Base-by-base conservation (phyloP, 495 filamentous ascomycete genomes). In the Neurospora hispaniola region DNA sequence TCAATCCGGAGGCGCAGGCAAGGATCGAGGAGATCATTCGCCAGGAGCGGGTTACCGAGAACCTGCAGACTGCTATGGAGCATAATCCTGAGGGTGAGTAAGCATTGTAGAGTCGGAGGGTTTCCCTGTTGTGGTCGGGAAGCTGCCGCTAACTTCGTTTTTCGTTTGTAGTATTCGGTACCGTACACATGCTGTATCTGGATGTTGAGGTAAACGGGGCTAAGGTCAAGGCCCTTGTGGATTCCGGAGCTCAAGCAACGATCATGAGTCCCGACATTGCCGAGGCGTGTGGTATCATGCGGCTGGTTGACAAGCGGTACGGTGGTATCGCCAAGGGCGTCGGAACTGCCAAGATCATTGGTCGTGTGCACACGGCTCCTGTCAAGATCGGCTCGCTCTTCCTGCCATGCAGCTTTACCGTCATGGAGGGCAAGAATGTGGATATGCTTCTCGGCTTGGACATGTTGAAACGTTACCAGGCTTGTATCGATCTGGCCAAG, bases 381-480 rank as follows among this genome's bases (percentile, higher is more conserved):
- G 95, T 98, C 79, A 93, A 92, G 82, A 97, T 99, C 75, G 96
- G 96, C 20, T 88, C 87, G 43, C 88, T 94, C 77, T 94, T 93
- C 78, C 87, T 99, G 70, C 89, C 94, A 1, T 98, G 94, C 84
- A 92, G 92, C 69, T 99, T 99, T 82, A 98, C 96, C n/a, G 96
- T 99, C 75, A 98, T 99, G 96, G 96, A 99, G 82, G 96, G 96
- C 43, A 99, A 98, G 81, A 90, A 92, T 73, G 96, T 98, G n/a
- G 96, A 98, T 77, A 85, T 99, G 12, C 87, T 99, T 9, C 86
- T 99, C 12, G 96, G 96, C 7, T 84, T 99, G 66, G 96, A 99
- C 79, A 99, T 99, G 92, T 84, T 98, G 70, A 97, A 94, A 81
- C 88, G 96, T 41, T 93, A 97, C 80, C 95, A 97, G 81, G 96